Evolutionary conservation across 73 alveolate genomes (phyloP), one percentile per base, ranked within the genome.

Genomic region (Breviolum minutum): DNA sequence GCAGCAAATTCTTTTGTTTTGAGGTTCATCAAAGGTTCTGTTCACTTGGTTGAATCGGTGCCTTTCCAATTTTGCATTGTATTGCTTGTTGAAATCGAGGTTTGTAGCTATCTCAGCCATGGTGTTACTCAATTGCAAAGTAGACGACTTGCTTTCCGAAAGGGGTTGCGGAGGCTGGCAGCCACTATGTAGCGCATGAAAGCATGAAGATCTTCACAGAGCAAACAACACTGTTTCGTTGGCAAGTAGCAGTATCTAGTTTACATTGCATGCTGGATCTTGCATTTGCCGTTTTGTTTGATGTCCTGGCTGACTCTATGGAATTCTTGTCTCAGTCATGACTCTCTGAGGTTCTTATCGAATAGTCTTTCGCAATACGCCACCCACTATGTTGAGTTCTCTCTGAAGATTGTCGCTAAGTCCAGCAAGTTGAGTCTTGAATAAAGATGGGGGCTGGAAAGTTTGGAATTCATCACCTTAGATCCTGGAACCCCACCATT

Each of bases 351-450:
- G 98, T 92, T 92, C 80, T 62, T 92, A 62, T 73, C 98, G 14
- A 92, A 92, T 48, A 76, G 91, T 81, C 79, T 92, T n/a, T 92
- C 98, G 69, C 98, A 92, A 32, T 92, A 92, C 22, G 74, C 98
- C 66, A 92, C 98, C 29, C 98, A 92, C 90, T 76, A 30, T 60
- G 98, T 92, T 79, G 98, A 83, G 76, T 83, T 86, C 29, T 63
- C 94, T 13, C 40, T 86, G 81, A 86, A 86, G 80, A 86, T 86
- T 63, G 94, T 86, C 63, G 94, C 94, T 80, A 86, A 86, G 63
- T 86, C 94, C 64, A 86, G 94, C 94, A 86, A 86, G 70, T 40
- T 86, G 94, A 61, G 8, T 11, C 80, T 63, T 48, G 88, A 81
- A 40, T 40, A 40, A 40, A 40, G 54, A 40, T 3, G 3, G 3